Evolutionary conservation across 441 rosid species (phyloP).

Genomic region (Populus hybrid): DNA sequence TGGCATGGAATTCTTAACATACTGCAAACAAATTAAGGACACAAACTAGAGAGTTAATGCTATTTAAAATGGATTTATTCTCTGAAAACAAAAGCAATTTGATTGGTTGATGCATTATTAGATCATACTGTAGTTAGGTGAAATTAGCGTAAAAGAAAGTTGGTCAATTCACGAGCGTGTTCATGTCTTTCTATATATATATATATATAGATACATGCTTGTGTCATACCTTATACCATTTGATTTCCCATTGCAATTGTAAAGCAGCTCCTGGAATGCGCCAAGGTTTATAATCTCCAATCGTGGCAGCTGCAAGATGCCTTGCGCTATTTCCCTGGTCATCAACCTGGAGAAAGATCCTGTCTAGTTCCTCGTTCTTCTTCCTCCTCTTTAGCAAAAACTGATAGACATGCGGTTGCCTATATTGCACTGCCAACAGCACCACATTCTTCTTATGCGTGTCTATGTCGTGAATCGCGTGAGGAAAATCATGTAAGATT

Average conservation of each 20-base stretch:
- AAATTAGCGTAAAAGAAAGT: not conserved
- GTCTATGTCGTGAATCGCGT: not conserved
- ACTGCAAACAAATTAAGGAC: constrained; percentile 25
- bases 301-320: constrained; percentile 37
- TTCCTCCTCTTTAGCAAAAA: constrained; percentile 13
- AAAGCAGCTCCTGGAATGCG: constrained; percentile 40
- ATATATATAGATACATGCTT: too few species aligned
- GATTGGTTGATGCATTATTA: not conserved
- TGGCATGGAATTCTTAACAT: not conserved
- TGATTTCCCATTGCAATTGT: constrained; percentile 48
- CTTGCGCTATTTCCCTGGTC: constrained; percentile 36
- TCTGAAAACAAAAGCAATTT: not conserved
- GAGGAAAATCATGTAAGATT: not conserved
- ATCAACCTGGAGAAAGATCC: constrained; percentile 29
- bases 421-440: constrained; percentile 9
- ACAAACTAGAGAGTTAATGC: not conserved
- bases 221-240: constrained; percentile 38
- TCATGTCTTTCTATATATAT: not conserved
- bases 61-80: not conserved
- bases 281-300: constrained; percentile 36
- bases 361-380: constrained; percentile 16
- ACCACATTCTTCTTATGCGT: constrained; percentile 4
- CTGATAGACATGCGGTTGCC: constrained; percentile 23
- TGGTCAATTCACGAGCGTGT: not conserved
- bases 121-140: not conserved